Percentiles rank a stretch among this genome's conserved stretches.
Conservation (phyloP, 768 basidiomycete genomes). For the Crepidotus variabilis region DNA sequence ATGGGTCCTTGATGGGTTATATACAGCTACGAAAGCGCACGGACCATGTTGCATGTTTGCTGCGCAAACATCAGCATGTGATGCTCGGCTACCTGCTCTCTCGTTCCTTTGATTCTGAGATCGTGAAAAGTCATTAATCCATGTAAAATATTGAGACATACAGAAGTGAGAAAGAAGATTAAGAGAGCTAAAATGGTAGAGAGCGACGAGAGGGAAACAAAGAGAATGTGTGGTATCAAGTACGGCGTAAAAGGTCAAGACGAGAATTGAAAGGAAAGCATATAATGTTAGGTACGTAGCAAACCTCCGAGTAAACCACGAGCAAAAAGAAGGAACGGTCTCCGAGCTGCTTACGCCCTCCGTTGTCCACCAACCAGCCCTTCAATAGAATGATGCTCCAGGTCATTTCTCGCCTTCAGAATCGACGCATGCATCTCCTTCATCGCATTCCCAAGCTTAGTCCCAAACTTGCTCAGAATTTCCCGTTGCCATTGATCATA, state of each 20-base stretch:
- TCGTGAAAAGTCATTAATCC: background rate
- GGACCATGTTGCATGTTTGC: conserved; percentile 37
- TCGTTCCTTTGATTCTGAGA: too few species aligned
- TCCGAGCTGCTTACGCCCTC: background rate
- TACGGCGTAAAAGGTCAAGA: background rate
- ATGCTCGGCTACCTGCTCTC: too few species aligned
- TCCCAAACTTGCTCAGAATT: conserved; percentile 87
- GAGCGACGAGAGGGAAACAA: background rate
- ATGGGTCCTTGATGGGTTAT: conserved; percentile 25
- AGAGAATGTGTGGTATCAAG: background rate
- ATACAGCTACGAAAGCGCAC: conserved; percentile 41
- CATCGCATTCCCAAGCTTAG: conserved; percentile 92
- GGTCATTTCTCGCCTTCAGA: conserved; percentile 88
- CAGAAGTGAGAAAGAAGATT: background rate
- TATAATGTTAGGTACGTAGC: background rate
- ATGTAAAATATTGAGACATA: background rate
- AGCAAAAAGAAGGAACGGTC: background rate
- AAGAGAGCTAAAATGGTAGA: background rate
- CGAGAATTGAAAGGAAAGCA: background rate
- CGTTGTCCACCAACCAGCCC: conserved; percentile 61
- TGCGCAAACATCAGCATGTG: background rate
- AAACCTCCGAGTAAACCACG: background rate
- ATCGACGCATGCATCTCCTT: conserved; percentile 96
- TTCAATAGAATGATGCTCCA: conserved; percentile 96
- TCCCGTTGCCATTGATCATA: conserved; percentile 99